These are phyloP conservation scores for Russula ochroleuca DNA, from an alignment of 768 basidiomycete genomes.

Conservation along the genomic window DNA sequence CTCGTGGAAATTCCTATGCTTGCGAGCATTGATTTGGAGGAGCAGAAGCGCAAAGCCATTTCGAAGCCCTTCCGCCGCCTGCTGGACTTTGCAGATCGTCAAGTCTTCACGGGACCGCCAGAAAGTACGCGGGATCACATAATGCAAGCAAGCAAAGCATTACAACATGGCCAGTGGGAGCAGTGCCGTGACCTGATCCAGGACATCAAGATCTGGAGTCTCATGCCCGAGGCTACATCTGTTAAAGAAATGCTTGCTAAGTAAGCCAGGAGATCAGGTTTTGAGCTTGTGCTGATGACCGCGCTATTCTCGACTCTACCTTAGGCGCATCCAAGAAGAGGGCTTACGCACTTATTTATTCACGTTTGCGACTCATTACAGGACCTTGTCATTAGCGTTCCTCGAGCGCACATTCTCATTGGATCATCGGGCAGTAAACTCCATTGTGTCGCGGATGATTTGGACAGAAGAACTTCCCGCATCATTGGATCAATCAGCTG, in stretches of 20 bases:
- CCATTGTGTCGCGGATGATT: conserved; percentile 96
- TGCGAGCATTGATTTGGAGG: conserved; percentile 92
- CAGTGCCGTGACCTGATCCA: conserved; percentile 89
- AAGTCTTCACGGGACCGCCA: conserved; percentile 97
- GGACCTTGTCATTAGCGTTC: conserved; percentile 80
- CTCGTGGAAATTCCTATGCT: conserved; percentile 93
- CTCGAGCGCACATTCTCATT: conserved; percentile 87
- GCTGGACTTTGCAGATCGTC: conserved; percentile 94
- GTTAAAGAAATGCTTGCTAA: conserved; percentile 95
- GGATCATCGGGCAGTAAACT: conserved; percentile 74
- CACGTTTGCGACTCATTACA: conserved; percentile 95
- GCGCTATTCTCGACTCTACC: not conserved
- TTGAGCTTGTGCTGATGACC: conserved; percentile 2
- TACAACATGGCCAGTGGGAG: conserved; percentile 97
- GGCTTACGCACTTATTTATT: conserved; percentile 95
- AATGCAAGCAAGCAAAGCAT: conserved; percentile 96
- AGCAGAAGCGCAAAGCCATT: conserved; percentile 86
- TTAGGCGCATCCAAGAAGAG: conserved; percentile 97
- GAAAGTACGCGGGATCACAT: conserved; percentile 98
- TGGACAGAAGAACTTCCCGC: conserved; percentile 95
- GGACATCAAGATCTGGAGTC: conserved; percentile 95
- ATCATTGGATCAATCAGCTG: conserved; percentile 86
- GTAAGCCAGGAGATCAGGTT: conserved; percentile 43
- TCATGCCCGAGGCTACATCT: conserved; percentile 83
- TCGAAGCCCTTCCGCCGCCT: conserved; percentile 96